Conservation (phyloP, 768 basidiomycete genomes). For the Vararia minispora region DNA sequence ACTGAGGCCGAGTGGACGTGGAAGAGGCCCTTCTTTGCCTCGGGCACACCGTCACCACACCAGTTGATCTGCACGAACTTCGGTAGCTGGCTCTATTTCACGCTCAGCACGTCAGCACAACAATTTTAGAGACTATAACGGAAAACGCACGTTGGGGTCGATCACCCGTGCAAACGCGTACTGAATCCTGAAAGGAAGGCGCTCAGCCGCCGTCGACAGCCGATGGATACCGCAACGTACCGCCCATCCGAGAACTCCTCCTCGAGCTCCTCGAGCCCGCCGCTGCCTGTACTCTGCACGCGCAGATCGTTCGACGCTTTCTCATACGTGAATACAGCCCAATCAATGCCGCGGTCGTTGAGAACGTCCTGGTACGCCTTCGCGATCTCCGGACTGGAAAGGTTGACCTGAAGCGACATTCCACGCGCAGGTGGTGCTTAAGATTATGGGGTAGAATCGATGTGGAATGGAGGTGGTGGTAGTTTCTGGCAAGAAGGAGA, state of each 20-base stretch:
- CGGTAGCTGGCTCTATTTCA: constrained; percentile 67
- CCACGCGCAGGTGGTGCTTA: constrained; percentile 1
- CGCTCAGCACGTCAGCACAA: not conserved
- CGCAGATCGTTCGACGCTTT: constrained; percentile 78
- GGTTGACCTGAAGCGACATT: constrained; percentile 76
- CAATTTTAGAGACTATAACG: not conserved
- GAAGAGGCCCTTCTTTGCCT: constrained; percentile 84
- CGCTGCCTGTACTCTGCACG: constrained; percentile 74
- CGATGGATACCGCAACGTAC: constrained; percentile 28
- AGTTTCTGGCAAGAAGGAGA: too few species aligned
- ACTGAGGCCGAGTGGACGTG: constrained; percentile 79
- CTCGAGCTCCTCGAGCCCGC: constrained; percentile 82
- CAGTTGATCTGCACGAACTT: constrained; percentile 96
- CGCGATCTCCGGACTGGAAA: constrained; percentile 59
- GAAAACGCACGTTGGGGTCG: constrained; percentile 63
- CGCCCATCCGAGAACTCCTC: constrained; percentile 94
- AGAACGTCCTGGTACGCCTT: constrained; percentile 70
- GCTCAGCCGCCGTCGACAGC: constrained; percentile 6
- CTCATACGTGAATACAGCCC: constrained; percentile 74
- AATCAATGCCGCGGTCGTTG: constrained; percentile 55
- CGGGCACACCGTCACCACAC: constrained; percentile 97
- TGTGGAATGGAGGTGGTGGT: too few species aligned
- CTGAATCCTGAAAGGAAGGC: constrained; percentile 54
- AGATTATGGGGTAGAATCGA: too few species aligned
- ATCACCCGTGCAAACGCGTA: constrained; percentile 83